Evolutionary conservation across 768 basidiomycete species (phyloP).

Genomic region (Calocybe gangraenosa): DNA sequence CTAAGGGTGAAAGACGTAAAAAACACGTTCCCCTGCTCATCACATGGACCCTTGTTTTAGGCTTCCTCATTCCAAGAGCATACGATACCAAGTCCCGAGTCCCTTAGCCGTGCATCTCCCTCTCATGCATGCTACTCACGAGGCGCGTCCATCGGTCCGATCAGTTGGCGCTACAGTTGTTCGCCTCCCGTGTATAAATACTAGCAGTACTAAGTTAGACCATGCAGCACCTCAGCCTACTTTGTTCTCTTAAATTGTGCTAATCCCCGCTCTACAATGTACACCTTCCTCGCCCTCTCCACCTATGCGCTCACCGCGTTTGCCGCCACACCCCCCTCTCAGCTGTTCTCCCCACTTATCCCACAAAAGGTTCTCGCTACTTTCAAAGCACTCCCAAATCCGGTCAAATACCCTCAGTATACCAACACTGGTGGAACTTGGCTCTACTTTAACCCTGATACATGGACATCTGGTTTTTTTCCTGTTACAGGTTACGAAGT

Average conservation of each 20-base stretch:
- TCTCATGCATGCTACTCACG: conserved; percentile 9
- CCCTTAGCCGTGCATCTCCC: background rate
- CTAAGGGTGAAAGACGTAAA: too few relatives aligned
- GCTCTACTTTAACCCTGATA: conserved; percentile 49
- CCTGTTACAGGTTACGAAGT: conserved; percentile 58
- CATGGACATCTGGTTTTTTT: conserved; percentile 71
- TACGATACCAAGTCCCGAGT: background rate
- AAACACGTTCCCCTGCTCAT: background rate
- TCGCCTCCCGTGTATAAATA: too few relatives aligned
- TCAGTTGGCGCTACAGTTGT: too few relatives aligned
- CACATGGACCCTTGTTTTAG: conserved; percentile 8
- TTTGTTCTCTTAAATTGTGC: too few relatives aligned
- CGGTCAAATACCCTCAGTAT: conserved; percentile 40
- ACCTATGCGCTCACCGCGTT: conserved; percentile 14
- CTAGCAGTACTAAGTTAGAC: too few relatives aligned
- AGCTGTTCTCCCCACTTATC: conserved; percentile 59
- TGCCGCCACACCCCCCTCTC: conserved; percentile 28
- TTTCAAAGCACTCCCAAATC: conserved; percentile 37
- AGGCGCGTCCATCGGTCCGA: conserved; percentile 20
- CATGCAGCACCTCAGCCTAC: too few relatives aligned
- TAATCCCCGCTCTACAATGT: too few relatives aligned
- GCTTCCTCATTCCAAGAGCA: conserved; percentile 2
- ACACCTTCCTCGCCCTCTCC: conserved; percentile 11
- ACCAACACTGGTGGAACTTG: conserved; percentile 47
- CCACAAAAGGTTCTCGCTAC: conserved; percentile 57